Evolutionary conservation across 257 asterid species (phyloP), one percentile per base, ranked within the genome.

Genomic region (Nicotiana sylvestris): DNA sequence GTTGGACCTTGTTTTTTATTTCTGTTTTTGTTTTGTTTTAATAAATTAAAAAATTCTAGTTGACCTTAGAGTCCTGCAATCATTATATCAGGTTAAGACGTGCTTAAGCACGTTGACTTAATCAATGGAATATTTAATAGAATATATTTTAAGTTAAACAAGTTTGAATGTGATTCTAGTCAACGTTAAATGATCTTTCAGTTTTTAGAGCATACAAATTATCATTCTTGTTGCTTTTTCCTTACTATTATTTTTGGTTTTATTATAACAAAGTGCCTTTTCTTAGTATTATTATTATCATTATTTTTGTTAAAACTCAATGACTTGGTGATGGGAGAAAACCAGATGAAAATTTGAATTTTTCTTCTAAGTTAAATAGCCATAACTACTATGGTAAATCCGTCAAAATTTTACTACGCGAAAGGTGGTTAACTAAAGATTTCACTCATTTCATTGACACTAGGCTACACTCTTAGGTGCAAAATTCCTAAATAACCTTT

Each of bases 51-150:
- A 6, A 33, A 0, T 30, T 1, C 46, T 32, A 7, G 12, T 66
- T 49, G 62, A 74, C 62, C 3, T 2, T 2, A 0, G 57, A 25
- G 21, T 13, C 43, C 39, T 49, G 62, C 39, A 49, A 74, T 27
- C 16, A 49, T 49, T 74, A 4, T 49, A 25, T 27, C 80, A 25
- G 15, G 27, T 1, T 27, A 27, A 74, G 27, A 27, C 62, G 80
- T 72, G 80, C 80, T 49, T 6, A 70, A 74, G 62, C 64, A 74
- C 62, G 43, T 74, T 74, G 62, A 49, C 80, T 13, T 13, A 49
- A 1, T 27, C 39, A 25, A 7, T 21, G 13, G 13, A 46, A 21
- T 43, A 46, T 39, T 5, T 35, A 68, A 4, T 33, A 37, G 9
- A 18, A 3, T 18, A 18, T 2, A 68, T 21, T 69, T 37, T 9